A percentile compares a stretch with the other conserved stretches of the same genome.
Evolutionary conservation across 1,284 basidiomycete genomes (phyloP).

Genomic region (Entoloma clypeatum): DNA sequence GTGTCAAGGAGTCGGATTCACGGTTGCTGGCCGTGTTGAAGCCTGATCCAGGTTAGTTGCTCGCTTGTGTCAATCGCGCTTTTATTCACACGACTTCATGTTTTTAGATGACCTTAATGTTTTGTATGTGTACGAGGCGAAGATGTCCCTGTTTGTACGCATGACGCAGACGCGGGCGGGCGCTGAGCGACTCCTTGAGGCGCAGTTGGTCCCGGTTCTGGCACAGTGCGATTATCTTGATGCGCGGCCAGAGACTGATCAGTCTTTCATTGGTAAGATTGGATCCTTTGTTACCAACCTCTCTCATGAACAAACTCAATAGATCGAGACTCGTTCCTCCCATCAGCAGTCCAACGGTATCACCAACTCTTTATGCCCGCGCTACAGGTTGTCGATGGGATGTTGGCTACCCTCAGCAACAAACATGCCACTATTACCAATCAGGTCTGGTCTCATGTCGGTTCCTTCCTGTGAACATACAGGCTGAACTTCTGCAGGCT

Average conservation of each 20-base stretch:
- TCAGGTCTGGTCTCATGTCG: constrained; percentile 45
- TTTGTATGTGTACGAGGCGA: constrained; percentile 93
- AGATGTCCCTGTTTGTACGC: constrained; percentile 84
- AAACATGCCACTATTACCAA: constrained; percentile 62
- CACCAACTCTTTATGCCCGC: constrained; percentile 86
- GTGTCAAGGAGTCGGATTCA: constrained; percentile 80
- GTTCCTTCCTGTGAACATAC: neutral
- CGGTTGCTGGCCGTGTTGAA: constrained; percentile 79
- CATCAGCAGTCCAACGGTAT: constrained; percentile 83
- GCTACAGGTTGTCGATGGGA: constrained; percentile 72
- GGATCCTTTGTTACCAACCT: neutral
- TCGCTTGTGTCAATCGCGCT: constrained; percentile 5
- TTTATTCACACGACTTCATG: constrained; percentile 6
- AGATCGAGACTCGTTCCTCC: constrained; percentile 86
- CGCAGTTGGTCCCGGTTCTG: constrained; percentile 74
- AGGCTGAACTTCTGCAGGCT: constrained; percentile 40
- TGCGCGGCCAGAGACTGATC: constrained; percentile 75
- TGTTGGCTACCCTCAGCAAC: constrained; percentile 65
- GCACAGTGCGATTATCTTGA: constrained; percentile 87
- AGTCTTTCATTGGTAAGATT: constrained; percentile 75
- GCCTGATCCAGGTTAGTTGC: constrained; percentile 77
- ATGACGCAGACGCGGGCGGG: constrained; percentile 81
- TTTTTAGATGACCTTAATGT: constrained; percentile 80
- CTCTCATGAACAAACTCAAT: constrained; percentile 5
- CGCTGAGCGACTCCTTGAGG: constrained; percentile 82